These are phyloP conservation scores for Colletotrichum sidae DNA, from an alignment of 2,329 filamentous ascomycete genomes.

Conservation along the genomic window DNA sequence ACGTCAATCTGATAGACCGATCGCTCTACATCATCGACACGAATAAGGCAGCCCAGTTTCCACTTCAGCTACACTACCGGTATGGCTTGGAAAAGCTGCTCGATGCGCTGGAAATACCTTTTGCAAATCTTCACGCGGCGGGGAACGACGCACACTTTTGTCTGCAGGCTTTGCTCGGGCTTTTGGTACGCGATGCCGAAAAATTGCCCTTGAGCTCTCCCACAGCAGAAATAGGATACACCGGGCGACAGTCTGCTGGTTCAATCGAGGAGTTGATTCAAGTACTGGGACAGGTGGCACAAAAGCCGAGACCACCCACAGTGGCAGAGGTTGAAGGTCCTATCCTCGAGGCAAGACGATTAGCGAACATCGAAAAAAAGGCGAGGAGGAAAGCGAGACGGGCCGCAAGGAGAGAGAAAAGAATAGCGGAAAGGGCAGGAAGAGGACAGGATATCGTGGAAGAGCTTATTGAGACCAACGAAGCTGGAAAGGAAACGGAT, in stretches of 20 bases:
- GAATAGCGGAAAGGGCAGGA: neutral
- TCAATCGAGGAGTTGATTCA: neutral
- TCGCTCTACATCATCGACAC: conserved; percentile 42
- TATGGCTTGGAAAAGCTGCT: conserved; percentile 40
- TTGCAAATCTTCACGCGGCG: conserved; percentile 39
- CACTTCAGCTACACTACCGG: conserved; percentile 41
- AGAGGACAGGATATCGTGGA: neutral
- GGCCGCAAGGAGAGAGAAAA: conserved; percentile 2
- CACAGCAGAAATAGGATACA: neutral
- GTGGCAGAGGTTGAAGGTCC: neutral
- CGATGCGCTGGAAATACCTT: conserved; percentile 37
- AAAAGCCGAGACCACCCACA: conserved; percentile 2
- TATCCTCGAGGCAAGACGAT: neutral
- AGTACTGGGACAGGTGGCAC: neutral
- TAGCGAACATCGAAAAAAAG: neutral
- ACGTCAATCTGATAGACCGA: conserved; percentile 14
- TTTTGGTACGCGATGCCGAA: conserved; percentile 25
- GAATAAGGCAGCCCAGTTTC: conserved; percentile 41
- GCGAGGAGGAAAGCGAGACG: conserved; percentile 7
- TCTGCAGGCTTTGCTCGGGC: conserved; percentile 36
- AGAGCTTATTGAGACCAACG: too few species aligned
- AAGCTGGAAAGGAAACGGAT: too few species aligned
- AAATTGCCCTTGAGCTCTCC: neutral
- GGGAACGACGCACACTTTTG: conserved; percentile 46
- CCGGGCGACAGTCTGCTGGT: too few species aligned